A percentile compares a stretch with the other conserved stretches of the same genome.
Evolutionary conservation across 164 flowering plant species (phyloP).

Genomic region (Tinospora cordifolia): DNA sequence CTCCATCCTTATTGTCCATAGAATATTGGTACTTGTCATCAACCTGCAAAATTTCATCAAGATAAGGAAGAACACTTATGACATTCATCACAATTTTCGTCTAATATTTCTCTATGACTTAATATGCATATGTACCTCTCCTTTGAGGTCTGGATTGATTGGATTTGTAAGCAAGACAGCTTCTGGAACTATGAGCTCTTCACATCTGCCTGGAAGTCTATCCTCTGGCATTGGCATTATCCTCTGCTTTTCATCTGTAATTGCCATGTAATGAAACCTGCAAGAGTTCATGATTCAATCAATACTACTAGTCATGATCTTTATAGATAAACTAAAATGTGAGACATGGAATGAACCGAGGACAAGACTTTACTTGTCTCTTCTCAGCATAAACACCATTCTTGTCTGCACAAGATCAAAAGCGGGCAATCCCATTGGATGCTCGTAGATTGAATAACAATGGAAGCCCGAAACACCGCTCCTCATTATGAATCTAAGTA

Average conservation of each 20-base stretch:
- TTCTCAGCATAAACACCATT: constrained; percentile 38
- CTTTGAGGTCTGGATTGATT: constrained; percentile 43
- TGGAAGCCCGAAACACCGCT: constrained; percentile 49
- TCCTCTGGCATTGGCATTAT: constrained; percentile 56
- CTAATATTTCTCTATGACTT: background rate
- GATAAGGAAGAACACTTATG: too few species aligned
- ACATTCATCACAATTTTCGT: too few species aligned
- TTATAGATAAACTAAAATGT: background rate
- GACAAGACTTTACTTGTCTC: constrained; percentile 29
- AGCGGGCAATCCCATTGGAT: constrained; percentile 28
- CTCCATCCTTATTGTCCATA: constrained; percentile 48
- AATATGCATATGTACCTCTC: constrained; percentile 26
- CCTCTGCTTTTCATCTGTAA: constrained; percentile 45
- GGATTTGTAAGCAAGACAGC: constrained; percentile 42
- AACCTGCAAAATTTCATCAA: constrained; percentile 39
- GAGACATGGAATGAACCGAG: too few species aligned
- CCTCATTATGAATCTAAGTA: constrained; percentile 37
- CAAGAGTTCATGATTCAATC: background rate
- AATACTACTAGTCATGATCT: too few species aligned
- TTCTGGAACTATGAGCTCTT: constrained; percentile 37
- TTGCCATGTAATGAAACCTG: constrained; percentile 63
- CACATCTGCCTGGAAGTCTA: constrained; percentile 28
- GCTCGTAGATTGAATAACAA: constrained; percentile 43
- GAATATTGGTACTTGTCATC: constrained; percentile 62
- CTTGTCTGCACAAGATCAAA: constrained; percentile 45